Base-by-base conservation (phyloP, 2,329 filamentous ascomycete species). In the Aspergillus sp. region DNA sequence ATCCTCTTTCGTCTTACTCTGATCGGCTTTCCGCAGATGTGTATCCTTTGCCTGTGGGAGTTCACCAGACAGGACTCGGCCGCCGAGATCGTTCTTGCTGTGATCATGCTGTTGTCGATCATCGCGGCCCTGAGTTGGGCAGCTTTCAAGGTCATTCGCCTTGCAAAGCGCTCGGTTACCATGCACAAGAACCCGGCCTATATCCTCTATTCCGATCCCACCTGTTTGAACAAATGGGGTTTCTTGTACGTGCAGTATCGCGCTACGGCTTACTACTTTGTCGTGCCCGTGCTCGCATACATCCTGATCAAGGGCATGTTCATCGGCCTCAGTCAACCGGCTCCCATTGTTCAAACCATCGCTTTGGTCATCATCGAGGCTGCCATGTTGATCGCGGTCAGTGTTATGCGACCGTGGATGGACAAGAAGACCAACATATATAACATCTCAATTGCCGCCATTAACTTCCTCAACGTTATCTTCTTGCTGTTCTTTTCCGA, bases 151-250 rank as follows among this genome's bases (percentile, higher is more conserved):
- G 92, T 98, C 64, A 90, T 96, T 68, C 86, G 87, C 56, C 90
- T 98, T 63, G 94, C 92, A 36, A 91, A 91, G 72, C 90, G 91
- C 68, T 97, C 93, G 32, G 90, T 96, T 63, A 79, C 85, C 58
- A 91, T 96, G 87, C 93, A 97, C 83, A 93, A 94, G 79, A 97
- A 96, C 80, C 92, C 94, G 26, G 94, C 93, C 29, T 97, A 97
- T 77, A 96, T 97, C 68, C 87, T 98, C 63, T 98, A 96, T 80
- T 96, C 94, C 2, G 93, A 98, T 70, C 92, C 93, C n/a, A 85
- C 91, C 63, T 89, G 90, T 55, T 85, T 98, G 64, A 96, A 97
- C 85, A 96, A 96, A 79, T 97, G 93, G 94, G 94, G 94, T 22
- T 97, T 97, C 82, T 85, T 98, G 65, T 98, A 98, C 73, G 92